phyloP scores from a whole-genome alignment of 495 filamentous ascomycete species.

The Podospora australis region DNA sequence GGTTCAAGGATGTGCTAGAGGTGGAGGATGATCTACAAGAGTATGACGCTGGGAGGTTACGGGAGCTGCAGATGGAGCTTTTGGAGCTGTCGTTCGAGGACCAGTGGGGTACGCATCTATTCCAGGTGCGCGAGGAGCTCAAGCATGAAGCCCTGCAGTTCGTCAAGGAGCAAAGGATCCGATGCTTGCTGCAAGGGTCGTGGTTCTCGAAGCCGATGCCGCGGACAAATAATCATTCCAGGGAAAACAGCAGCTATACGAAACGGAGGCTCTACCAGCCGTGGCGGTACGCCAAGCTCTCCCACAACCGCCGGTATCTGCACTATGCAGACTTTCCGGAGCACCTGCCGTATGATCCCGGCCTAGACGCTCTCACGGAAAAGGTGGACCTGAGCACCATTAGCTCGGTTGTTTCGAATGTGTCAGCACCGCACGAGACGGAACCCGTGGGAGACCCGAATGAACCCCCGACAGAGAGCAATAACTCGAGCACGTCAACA shows the following conservation, averaged over 20 bases:
- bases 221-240: slow-evolving; percentile 24
- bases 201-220: slow-evolving; percentile 71
- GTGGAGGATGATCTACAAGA: slow-evolving; percentile 83
- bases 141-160: slow-evolving; percentile 91
- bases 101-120: slow-evolving; percentile 84
- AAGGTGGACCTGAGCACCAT: slow-evolving; percentile 87
- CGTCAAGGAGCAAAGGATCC: slow-evolving; percentile 90
- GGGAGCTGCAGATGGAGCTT: slow-evolving; percentile 92
- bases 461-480: slow-evolving; percentile 28
- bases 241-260: slow-evolving; percentile 25
- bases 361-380: slow-evolving; percentile 65
- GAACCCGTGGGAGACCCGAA: slow-evolving; percentile 32
- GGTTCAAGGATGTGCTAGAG: slow-evolving; percentile 80
- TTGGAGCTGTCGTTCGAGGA: slow-evolving; percentile 88
- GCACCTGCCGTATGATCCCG: slow-evolving; percentile 57
- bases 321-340: slow-evolving; percentile 85
- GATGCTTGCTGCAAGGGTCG: slow-evolving; percentile 80
- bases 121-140: slow-evolving; percentile 85
- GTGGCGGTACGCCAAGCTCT: slow-evolving; percentile 82
- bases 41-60: slow-evolving; percentile 68
- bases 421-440: slow-evolving; percentile 56
- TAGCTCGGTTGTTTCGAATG: slow-evolving; percentile 89
- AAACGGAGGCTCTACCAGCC: slow-evolving; percentile 37
- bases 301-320: slow-evolving; percentile 83
- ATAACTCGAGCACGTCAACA: slow-evolving; percentile 24